phyloP scores from a whole-genome alignment of 768 basidiomycete genomes.

The Russula sp. region DNA sequence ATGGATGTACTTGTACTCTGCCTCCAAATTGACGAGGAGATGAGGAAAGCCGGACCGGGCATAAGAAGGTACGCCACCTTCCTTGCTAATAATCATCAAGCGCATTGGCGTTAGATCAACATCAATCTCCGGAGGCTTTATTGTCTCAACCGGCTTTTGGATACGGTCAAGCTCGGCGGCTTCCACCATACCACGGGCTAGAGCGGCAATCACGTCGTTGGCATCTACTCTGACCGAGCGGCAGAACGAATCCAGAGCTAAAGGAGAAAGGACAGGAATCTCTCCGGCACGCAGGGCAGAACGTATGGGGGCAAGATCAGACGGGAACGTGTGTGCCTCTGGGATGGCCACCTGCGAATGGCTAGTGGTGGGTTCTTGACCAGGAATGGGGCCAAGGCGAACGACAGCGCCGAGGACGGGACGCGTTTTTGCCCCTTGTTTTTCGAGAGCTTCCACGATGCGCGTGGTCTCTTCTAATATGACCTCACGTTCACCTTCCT shows the following conservation, averaged over 20 bases:
- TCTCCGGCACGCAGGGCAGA: constrained; percentile 89
- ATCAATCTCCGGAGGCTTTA: constrained; percentile 35
- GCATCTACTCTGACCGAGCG: constrained; percentile 79
- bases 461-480: constrained; percentile 80
- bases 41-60: constrained; percentile 93
- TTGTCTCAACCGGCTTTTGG: constrained; percentile 29
- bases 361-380: constrained; percentile 32
- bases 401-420: constrained; percentile 86
- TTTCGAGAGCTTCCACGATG: constrained; percentile 73
- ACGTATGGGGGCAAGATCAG: constrained; percentile 77
- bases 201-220: constrained; percentile 81
- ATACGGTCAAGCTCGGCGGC: constrained; percentile 42
- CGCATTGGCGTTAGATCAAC: constrained; percentile 89
- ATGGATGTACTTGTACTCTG: constrained; percentile 79
- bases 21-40: constrained; percentile 87
- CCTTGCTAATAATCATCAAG: constrained; percentile 94
- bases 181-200: constrained; percentile 76
- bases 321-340: constrained; percentile 72
- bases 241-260: constrained; percentile 87
- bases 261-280: constrained; percentile 91
- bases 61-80: constrained; percentile 96
- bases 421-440: constrained; percentile 78
- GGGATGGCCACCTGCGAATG: constrained; percentile 36
- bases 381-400: constrained; percentile 71
- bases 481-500: constrained; percentile 56